Base-by-base conservation (phyloP, 257 asterid genomes). In the Solanum ossicruentum region DNA sequence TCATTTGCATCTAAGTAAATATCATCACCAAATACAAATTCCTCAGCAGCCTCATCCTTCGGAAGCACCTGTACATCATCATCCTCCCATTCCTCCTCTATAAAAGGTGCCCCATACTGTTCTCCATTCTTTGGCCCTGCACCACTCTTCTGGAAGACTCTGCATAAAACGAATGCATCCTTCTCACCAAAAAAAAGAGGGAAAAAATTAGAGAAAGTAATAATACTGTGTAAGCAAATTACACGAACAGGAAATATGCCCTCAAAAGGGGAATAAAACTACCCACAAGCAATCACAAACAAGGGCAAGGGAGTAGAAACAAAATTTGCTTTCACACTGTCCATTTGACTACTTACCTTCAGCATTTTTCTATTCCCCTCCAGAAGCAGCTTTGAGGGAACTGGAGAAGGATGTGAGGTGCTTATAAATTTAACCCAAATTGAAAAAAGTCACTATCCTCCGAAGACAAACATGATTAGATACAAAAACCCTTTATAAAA, bases 111-210 rank as follows among this genome's bases (percentile, higher is more conserved):
- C 51, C 99, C 99, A 84, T 96, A 96, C 86, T 91, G 95, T 87
- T 94, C 99, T 58, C 98, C 99, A 85, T 96, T 96, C 92, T 93
- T 96, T 43, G 99, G 98, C 80, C 99, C 99, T 1, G 99, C 83
- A 70, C 99, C 99, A 94, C 99, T 96, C 90, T 96, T 96, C 90
- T 96, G 99, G 88, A 94, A 94, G 83, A 96, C 93, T 88, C 98
- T 93, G 86, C 98, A 94, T 63, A 96, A 87, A 85, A 96, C 99
- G 84, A 86, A 92, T 17, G 98, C 90, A 84, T 92, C 99, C 98
- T 93, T 85, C 84, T 67, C 85, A 91, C 87, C 87, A 41, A 81
- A 89, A 83, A 84, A 65, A 85, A 85, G 66, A 39, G 72, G 84
- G 45, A 73, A 47, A 85, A 39, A 43, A 79, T 85, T 20, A 61